Evolutionary conservation across 495 filamentous ascomycete species (phyloP), one percentile per base, ranked within the genome.

Genomic region (Trichoderma parareesei): DNA sequence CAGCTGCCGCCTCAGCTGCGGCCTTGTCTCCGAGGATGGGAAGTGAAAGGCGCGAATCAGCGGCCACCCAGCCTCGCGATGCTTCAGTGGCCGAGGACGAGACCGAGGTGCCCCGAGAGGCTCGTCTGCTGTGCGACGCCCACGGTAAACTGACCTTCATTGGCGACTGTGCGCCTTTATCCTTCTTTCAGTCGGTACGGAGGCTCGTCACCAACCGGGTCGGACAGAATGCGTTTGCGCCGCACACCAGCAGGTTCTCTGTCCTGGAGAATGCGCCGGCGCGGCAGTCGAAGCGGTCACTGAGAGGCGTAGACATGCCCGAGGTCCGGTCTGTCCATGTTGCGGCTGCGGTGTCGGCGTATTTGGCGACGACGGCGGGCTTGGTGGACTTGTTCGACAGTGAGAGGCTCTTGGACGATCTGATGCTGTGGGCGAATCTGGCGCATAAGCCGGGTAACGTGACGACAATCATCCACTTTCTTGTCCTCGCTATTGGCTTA

Each of bases 111-210:
- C 78, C 76, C 38, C 72, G 74, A 16, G 78, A 80, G 64, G 78
- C 83, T 9, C 77, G 84, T 4, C 76, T 87, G 62, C 73, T 87
- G 2, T 79, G 82, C 48, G 84, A 87, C 61, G 78, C 82, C 0
- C 80, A 83, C 55, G 84, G 84, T 1, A 87, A 85, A 69, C 79
- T 85, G 44, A 75, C 82, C 60, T 90, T 89, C 69, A 82, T 89
- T 64, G 87, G 87, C 11, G 87, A 90, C 65, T 87, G 87, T 13
- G 87, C 87, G 14, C 86, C 85, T 48, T 75, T 89, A 38, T 88
- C 87, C 0, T 87, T 88, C 68, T 77, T 89, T 65, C 87, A 89
- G 71, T 85, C 85, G 33, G 78, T 89, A 46, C 84, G 87, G 6
- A 79, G 85, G 49, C 84, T 90, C 38, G 86, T 90, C n/a, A 84